Base-by-base conservation (phyloP, 768 basidiomycete genomes). In the Clathrus columnatus region DNA sequence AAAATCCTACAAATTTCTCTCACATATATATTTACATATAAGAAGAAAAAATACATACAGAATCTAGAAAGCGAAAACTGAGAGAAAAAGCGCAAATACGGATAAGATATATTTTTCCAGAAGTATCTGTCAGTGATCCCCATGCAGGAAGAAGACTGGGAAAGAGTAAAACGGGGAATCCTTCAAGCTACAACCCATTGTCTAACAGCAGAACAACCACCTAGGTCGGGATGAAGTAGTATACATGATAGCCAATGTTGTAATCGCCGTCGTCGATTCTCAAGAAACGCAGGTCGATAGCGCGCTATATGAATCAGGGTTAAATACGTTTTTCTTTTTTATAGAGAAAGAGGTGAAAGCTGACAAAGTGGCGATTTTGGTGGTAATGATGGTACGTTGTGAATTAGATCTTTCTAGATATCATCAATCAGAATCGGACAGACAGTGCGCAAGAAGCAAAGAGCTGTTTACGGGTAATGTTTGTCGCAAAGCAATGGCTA, bases 171-270 rank as follows among this genome's bases (percentile, higher is more conserved):
- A n/a, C n/a, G n/a, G n/a, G n/a, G n/a, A n/a, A n/a, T n/a, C n/a
- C n/a, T 21, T 63, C 43, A 74, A 48, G 74, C 67, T 70, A 80
- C 79, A 30, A 86, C 77, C 85, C 85, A 87, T 43, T 69, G 63
- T 56, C 79, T 68, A 10, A 84, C 83, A 1, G 75, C 77, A 51
- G 80, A 74, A 45, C 75, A 78, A 0, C 77, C 79, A 1, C 85
- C 85, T 6, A 87, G 70, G 49, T 87, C 85, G 4, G 85, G 85
- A 60, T 87, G 85, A 1, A 87, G 69, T 0, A 87, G 63, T 1
- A 87, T 75, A 0, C 76, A 67, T 0, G 79, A 75, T 2, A 88
- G 79, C 83, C 84, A 88, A 55, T 79, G 76, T 63, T 87, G 78
- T 2, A 87, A 71, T 11, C 73, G 72, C 30, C 77, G 73, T 7